A percentile compares a stretch with the other conserved stretches of the same genome.
Evolutionary conservation across 2,329 filamentous ascomycete genomes (phyloP).

Genomic region (Scytalidium sp.): DNA sequence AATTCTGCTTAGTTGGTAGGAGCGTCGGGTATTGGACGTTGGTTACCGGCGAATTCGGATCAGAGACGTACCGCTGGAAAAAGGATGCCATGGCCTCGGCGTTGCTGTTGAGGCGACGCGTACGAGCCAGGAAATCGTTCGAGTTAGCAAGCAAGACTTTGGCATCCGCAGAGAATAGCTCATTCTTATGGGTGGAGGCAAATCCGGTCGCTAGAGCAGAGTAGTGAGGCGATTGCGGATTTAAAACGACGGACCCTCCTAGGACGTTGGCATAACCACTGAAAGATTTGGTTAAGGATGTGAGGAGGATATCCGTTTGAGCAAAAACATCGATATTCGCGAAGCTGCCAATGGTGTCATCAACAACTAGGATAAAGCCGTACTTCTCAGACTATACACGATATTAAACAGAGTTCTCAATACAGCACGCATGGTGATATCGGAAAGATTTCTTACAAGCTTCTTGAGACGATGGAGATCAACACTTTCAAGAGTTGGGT

Average conservation of each 20-base stretch:
- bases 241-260: conserved; percentile 47
- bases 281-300: conserved; percentile 57
- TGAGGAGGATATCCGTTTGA: conserved; percentile 47
- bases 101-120: conserved; percentile 39
- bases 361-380: conserved; percentile 28
- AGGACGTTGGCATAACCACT: conserved; percentile 54
- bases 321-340: conserved; percentile 40
- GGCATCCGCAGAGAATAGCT: conserved; percentile 46
- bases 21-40: conserved; percentile 43
- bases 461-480: conserved; percentile 36
- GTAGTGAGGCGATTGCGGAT: conserved; percentile 42
- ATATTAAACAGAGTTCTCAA: not conserved
- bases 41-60: conserved; percentile 27
- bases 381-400: conserved; percentile 29
- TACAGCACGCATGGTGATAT: not conserved
- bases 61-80: conserved; percentile 28
- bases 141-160: conserved; percentile 42
- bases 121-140: conserved; percentile 38
- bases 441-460: conserved; percentile 24
- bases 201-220: conserved; percentile 30
- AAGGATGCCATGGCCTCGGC: conserved; percentile 34
- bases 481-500: conserved; percentile 40
- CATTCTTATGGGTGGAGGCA: conserved; percentile 34
- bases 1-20: conserved; percentile 14
- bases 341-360: conserved; percentile 35